These are phyloP conservation scores for Cordyceps farinosa DNA, from an alignment of 2,329 filamentous ascomycete genomes.

Conservation along the genomic window DNA sequence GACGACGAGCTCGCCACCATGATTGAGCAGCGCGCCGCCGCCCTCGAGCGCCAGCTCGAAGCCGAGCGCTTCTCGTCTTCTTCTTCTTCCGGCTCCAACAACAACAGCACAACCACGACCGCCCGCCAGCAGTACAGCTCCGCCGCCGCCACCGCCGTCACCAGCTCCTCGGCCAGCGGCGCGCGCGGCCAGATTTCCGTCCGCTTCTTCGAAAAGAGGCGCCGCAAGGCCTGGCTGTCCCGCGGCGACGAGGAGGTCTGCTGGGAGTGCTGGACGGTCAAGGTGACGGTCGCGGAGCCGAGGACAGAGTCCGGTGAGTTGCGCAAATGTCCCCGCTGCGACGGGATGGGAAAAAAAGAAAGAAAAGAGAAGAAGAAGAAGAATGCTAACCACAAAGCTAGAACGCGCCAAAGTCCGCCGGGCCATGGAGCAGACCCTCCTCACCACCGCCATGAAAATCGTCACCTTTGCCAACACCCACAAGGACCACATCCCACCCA, in stretches of 20 bases:
- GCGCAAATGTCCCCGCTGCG: too few relatives aligned
- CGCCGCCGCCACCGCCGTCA: conserved; percentile 20
- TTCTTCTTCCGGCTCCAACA: conserved; percentile 27
- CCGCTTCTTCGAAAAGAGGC: conserved; percentile 91
- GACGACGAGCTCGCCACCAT: conserved; percentile 89
- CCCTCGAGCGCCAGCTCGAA: conserved; percentile 75
- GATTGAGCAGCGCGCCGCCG: conserved; percentile 80
- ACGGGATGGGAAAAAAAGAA: background rate
- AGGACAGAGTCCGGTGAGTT: conserved; percentile 77
- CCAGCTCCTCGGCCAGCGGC: conserved; percentile 33
- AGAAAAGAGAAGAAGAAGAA: background rate
- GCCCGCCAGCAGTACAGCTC: background rate
- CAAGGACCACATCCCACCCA: conserved; percentile 95
- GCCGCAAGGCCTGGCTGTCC: conserved; percentile 77
- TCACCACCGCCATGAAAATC: conserved; percentile 85
- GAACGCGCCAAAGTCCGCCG: conserved; percentile 84
- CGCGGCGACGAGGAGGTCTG: conserved; percentile 86
- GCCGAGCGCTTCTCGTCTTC: conserved; percentile 45
- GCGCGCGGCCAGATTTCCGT: conserved; percentile 76
- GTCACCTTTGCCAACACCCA: conserved; percentile 81
- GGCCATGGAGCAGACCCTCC: conserved; percentile 86
- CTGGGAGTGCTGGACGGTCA: conserved; percentile 94
- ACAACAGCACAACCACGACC: background rate
- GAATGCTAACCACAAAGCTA: conserved; percentile 32
- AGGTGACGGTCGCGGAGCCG: conserved; percentile 88